These are phyloP conservation scores for Plasmodium malariae DNA, from an alignment of 169 alveolate species.

Conservation along the genomic window DNA sequence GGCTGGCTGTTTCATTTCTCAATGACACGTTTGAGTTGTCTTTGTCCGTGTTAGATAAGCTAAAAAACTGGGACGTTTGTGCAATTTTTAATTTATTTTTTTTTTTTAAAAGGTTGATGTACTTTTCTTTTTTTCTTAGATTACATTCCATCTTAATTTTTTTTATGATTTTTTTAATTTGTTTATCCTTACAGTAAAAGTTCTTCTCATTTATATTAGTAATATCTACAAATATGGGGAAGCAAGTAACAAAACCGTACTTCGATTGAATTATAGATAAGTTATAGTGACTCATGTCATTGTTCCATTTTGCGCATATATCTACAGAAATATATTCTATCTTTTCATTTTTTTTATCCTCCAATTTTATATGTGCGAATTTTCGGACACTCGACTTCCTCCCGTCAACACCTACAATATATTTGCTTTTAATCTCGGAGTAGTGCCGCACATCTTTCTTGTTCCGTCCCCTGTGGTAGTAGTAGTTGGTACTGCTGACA, in stretches of 20 bases:
- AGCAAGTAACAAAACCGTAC: slow-evolving; percentile 44
- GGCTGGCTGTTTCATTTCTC: neutral
- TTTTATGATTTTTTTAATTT: slow-evolving; percentile 1
- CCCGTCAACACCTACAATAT: slow-evolving; percentile 43
- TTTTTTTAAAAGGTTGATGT: neutral
- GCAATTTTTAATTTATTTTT: neutral
- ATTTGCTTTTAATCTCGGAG: slow-evolving; percentile 34
- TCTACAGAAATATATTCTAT: slow-evolving; percentile 44
- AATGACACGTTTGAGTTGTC: neutral
- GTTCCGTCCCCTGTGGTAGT: neutral
- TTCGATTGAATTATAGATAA: slow-evolving; percentile 30
- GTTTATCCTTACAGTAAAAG: slow-evolving; percentile 12
- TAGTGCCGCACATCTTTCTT: neutral
- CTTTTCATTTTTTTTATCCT: neutral
- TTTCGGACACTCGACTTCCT: slow-evolving; percentile 29
- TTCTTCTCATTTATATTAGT: slow-evolving; percentile 18
- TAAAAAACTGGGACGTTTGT: neutral
- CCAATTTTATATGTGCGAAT: slow-evolving; percentile 28
- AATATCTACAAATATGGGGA: slow-evolving; percentile 38
- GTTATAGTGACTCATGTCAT: slow-evolving; percentile 31
- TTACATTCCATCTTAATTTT: neutral
- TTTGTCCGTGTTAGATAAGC: neutral
- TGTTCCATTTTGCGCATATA: slow-evolving; percentile 49
- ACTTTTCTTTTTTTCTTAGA: neutral
- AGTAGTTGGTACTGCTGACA: too few species aligned